phyloP scores from a whole-genome alignment of 352 stramenopile species.

The Phytophthora sp. region DNA sequence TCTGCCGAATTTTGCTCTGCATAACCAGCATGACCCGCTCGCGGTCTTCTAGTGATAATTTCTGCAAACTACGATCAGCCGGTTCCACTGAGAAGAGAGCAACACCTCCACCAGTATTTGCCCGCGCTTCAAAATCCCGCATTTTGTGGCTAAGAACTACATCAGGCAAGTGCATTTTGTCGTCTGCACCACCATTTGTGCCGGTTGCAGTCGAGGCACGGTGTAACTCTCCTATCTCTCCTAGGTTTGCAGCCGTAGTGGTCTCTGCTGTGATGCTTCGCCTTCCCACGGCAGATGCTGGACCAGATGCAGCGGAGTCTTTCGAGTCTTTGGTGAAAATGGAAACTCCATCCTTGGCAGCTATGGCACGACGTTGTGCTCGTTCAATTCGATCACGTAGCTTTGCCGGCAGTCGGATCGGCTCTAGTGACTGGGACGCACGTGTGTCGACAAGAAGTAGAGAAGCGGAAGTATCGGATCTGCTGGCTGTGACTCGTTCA shows the following conservation, averaged over 20 bases:
- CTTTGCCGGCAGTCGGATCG: slow-evolving; percentile 61
- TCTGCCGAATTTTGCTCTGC: slow-evolving; percentile 70
- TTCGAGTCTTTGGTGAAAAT: slow-evolving; percentile 55
- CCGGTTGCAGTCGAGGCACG: slow-evolving; percentile 11
- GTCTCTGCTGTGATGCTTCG: slow-evolving; percentile 13
- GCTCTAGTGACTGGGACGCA: slow-evolving; percentile 62
- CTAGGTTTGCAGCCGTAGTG: neutral
- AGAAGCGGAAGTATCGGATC: slow-evolving; percentile 4
- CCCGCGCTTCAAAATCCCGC: slow-evolving; percentile 79
- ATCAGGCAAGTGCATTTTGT: slow-evolving; percentile 68
- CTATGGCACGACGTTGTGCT: slow-evolving; percentile 62
- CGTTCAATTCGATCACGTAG: slow-evolving; percentile 66
- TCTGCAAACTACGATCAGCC: slow-evolving; percentile 55
- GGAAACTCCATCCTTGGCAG: slow-evolving; percentile 75
- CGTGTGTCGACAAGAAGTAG: slow-evolving; percentile 57
- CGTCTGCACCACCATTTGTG: neutral
- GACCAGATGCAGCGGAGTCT: slow-evolving; percentile 3
- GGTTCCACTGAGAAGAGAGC: slow-evolving; percentile 57
- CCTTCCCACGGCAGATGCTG: neutral
- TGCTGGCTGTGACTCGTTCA: slow-evolving; percentile 11
- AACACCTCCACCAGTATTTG: slow-evolving; percentile 37
- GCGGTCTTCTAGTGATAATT: slow-evolving; percentile 69
- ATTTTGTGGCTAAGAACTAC: slow-evolving; percentile 82
- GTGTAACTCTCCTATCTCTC: neutral
- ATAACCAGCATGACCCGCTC: slow-evolving; percentile 77